A percentile compares a stretch with the other conserved stretches of the same genome.
phyloP scores from a whole-genome alignment of 2,329 filamentous ascomycete genomes.

The Capronia americana region DNA sequence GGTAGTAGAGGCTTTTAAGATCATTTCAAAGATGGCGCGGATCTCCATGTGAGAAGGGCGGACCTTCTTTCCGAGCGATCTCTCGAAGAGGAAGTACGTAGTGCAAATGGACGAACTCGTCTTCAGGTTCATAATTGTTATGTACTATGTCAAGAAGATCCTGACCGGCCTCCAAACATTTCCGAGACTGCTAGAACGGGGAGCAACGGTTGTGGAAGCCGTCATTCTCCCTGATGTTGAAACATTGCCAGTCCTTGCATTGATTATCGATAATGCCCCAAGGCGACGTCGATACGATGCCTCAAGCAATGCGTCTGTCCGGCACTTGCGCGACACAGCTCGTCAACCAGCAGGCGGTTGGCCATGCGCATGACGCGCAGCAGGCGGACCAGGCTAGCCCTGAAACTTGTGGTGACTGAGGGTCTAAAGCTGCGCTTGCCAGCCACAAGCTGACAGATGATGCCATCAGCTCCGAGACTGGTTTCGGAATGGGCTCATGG shows the following conservation, averaged over 20 bases:
- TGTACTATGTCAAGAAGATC: not conserved
- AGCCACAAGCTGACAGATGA: constrained; percentile 32
- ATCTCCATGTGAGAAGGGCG: not conserved
- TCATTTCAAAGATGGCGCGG: not conserved
- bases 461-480: constrained; percentile 22
- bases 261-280: not conserved
- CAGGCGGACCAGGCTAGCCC: constrained; percentile 19
- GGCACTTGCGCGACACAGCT: not conserved
- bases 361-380: constrained; percentile 33
- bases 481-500: constrained; percentile 11
- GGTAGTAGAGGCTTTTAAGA: not conserved
- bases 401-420: constrained; percentile 27
- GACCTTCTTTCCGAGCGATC: not conserved
- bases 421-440: constrained; percentile 24
- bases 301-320: not conserved
- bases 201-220: not conserved
- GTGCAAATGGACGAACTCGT: not conserved
- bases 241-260: constrained; percentile 2
- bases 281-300: not conserved
- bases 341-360: not conserved
- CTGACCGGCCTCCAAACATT: not conserved
- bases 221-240: not conserved
- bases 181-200: not conserved
- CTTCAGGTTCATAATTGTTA: not conserved
- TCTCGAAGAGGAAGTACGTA: not conserved